phyloP scores from a whole-genome alignment of 495 filamentous ascomycete genomes.

The Acidomyces sp. region DNA sequence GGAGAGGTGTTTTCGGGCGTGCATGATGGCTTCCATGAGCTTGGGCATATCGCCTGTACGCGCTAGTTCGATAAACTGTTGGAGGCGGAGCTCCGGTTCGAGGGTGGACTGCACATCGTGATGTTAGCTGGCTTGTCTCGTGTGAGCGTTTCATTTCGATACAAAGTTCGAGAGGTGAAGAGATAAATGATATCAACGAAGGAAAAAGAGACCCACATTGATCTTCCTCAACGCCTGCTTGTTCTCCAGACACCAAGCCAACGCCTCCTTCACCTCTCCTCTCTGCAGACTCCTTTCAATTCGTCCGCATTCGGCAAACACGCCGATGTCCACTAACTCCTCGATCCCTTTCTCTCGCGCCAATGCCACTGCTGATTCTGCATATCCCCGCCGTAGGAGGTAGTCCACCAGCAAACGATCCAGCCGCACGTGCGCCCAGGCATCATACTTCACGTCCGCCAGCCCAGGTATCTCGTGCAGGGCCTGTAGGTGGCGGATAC shows the following conservation, averaged over 20 bases:
- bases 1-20: conserved; percentile 69
- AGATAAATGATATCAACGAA: too few species aligned
- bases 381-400: conserved; percentile 70
- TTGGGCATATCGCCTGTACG: conserved; percentile 46
- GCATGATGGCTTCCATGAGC: conserved; percentile 58
- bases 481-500: conserved; percentile 66
- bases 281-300: conserved; percentile 58
- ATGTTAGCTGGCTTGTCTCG: background rate
- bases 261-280: conserved; percentile 61
- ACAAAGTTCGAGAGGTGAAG: too few species aligned
- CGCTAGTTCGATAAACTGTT: conserved; percentile 88
- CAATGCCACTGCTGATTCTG: conserved; percentile 58
- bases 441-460: conserved; percentile 86
- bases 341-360: conserved; percentile 58
- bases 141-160: too few species aligned
- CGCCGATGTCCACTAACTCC: conserved; percentile 76
- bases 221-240: conserved; percentile 75
- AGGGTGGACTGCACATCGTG: conserved; percentile 45
- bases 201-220: conserved; percentile 41
- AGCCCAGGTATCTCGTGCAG: conserved; percentile 60
- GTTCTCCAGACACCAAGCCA: conserved; percentile 87
- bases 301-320: conserved; percentile 68
- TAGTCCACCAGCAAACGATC: conserved; percentile 84
- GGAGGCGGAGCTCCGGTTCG: conserved; percentile 86
- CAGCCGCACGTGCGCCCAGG: conserved; percentile 69